phyloP scores from a whole-genome alignment of 225 moss, liverwort and hornwort species.

The Bryum argenteum region DNA sequence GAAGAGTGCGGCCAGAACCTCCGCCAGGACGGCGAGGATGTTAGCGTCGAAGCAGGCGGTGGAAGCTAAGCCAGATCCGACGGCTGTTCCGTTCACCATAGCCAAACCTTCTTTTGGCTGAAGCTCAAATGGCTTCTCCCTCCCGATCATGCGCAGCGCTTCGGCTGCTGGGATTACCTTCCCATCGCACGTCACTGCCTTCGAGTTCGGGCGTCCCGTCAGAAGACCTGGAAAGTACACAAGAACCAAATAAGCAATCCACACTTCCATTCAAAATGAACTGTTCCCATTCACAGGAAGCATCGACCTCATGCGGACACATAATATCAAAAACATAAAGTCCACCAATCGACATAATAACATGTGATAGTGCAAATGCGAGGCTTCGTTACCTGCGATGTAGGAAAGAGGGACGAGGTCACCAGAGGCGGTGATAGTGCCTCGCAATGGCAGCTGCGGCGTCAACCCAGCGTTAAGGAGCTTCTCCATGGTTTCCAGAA shows the following conservation, averaged over 20 bases:
- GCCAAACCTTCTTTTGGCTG: slow-evolving; percentile 78
- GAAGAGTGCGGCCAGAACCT: slow-evolving; percentile 61
- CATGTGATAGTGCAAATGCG: background rate
- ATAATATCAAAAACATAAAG: background rate
- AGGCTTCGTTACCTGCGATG: slow-evolving; percentile 42
- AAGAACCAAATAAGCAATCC: background rate
- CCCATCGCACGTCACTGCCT: slow-evolving; percentile 65
- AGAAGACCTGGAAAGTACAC: slow-evolving; percentile 41
- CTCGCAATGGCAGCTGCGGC: slow-evolving; percentile 60
- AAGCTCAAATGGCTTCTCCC: slow-evolving; percentile 58
- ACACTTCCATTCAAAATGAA: background rate
- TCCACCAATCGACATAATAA: no score
- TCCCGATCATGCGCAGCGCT: slow-evolving; percentile 59
- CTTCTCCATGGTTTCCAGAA: slow-evolving; percentile 56
- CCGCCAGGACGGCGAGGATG: slow-evolving; percentile 57
- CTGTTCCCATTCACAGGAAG: no score
- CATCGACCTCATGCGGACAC: no score
- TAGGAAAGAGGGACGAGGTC: slow-evolving; percentile 72
- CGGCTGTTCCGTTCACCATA: slow-evolving; percentile 75
- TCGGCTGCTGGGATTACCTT: slow-evolving; percentile 47
- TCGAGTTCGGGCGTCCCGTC: slow-evolving; percentile 71
- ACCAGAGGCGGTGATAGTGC: slow-evolving; percentile 65
- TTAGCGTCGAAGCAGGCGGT: slow-evolving; percentile 73
- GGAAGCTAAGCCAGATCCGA: slow-evolving; percentile 68
- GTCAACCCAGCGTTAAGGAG: slow-evolving; percentile 64